Conservation (phyloP, 1,284 basidiomycete genomes). For the Pseudomicrostroma phylloplanum region DNA sequence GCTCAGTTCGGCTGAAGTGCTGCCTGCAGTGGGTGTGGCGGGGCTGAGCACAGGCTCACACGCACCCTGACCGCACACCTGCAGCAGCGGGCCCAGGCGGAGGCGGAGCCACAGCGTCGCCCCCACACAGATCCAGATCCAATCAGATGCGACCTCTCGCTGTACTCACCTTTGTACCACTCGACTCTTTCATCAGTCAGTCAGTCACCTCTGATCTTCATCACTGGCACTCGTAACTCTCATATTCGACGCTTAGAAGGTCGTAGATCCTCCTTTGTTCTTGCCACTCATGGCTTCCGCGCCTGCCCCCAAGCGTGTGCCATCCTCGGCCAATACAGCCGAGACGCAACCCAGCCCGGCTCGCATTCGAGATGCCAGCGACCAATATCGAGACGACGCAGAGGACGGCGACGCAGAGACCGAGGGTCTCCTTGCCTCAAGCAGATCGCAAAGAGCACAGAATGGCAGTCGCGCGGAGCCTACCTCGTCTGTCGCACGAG, state of each 20-base stretch:
- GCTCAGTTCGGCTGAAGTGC: background rate
- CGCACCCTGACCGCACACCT: background rate
- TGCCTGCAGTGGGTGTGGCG: background rate
- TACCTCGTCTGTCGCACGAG: background rate
- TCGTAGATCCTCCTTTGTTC: too few relatives aligned
- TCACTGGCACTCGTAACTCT: too few relatives aligned
- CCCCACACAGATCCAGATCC: background rate
- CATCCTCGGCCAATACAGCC: conserved; percentile 1
- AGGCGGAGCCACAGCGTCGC: background rate
- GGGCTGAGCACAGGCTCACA: too few relatives aligned
- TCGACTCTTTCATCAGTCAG: too few relatives aligned
- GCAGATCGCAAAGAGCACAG: background rate
- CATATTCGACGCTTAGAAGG: too few relatives aligned
- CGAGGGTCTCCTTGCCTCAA: background rate
- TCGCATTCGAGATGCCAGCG: background rate
- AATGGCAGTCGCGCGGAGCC: background rate
- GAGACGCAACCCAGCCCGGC: background rate
- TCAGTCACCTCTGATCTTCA: too few relatives aligned
- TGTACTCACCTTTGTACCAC: too few relatives aligned
- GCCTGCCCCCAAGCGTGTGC: background rate
- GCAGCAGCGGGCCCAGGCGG: background rate
- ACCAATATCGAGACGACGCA: background rate
- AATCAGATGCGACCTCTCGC: background rate
- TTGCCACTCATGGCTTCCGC: conserved; percentile 1
- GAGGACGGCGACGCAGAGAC: background rate